Percentiles rank a stretch among this genome's conserved stretches.
These are phyloP conservation scores for Clitoria ternatea DNA, from an alignment of 306 rosid genomes.

Conservation along the genomic window DNA sequence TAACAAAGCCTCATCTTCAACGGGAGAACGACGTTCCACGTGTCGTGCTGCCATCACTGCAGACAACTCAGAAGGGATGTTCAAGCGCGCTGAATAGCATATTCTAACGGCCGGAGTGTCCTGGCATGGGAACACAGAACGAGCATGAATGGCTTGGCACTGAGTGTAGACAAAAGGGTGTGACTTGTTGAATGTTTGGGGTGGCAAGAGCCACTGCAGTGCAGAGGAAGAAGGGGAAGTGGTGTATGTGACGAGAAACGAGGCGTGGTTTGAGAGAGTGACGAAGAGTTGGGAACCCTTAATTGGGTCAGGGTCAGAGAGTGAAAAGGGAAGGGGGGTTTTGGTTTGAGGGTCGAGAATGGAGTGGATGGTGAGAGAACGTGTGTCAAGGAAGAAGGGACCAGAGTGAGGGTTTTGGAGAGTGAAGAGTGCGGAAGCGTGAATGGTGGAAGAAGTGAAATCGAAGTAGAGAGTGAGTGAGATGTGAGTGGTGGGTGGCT, in stretches of 20 bases:
- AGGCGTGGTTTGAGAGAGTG: constrained; percentile 50
- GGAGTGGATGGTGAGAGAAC: constrained; percentile 58
- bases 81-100: constrained; percentile 45
- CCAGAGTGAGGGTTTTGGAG: constrained; percentile 53
- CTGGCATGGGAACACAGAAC: constrained; percentile 82
- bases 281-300: constrained; percentile 58
- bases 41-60: constrained; percentile 81
- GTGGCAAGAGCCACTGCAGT: constrained; percentile 82
- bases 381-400: constrained; percentile 69
- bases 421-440: constrained; percentile 59
- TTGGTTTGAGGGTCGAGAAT: constrained; percentile 39
- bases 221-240: constrained; percentile 81
- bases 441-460: constrained; percentile 55
- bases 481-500: constrained; percentile 50
- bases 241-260: constrained; percentile 47
- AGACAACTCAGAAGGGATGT: constrained; percentile 56
- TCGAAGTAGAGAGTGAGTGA: constrained; percentile 66
- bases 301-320: constrained; percentile 47
- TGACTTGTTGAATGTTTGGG: constrained; percentile 67
- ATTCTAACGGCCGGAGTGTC: constrained; percentile 91
- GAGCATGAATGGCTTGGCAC: constrained; percentile 92
- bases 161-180: constrained; percentile 84
- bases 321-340: constrained; percentile 43
- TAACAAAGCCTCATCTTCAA: constrained; percentile 39
- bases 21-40: constrained; percentile 43